Conservation (phyloP, 805 yeast species). For the Myxozyma lipomycoides region DNA sequence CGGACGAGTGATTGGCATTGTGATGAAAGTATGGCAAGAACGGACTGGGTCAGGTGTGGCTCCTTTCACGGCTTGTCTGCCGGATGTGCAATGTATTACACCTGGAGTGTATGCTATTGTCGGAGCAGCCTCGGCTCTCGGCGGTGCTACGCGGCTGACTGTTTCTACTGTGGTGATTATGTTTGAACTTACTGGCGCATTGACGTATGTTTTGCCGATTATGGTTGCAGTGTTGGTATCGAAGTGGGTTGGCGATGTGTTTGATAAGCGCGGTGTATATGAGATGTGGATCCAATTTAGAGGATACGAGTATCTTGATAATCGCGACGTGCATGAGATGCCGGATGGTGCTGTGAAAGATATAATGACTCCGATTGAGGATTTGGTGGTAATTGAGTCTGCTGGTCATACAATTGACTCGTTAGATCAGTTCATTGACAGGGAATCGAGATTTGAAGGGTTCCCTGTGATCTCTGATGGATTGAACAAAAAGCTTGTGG, state of each 20-base stretch:
- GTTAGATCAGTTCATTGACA: conserved; percentile 33
- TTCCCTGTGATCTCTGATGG: conserved; percentile 45
- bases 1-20: conserved; percentile 80
- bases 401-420: conserved; percentile 35
- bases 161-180: conserved; percentile 75
- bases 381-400: conserved; percentile 36
- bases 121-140: conserved; percentile 78
- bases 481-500: conserved; percentile 39
- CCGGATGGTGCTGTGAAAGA: conserved; percentile 40
- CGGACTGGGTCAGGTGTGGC: conserved; percentile 36
- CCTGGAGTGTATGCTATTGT: conserved; percentile 87
- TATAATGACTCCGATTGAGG: conserved; percentile 38
- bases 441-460: conserved; percentile 36
- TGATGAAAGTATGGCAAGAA: conserved; percentile 52
- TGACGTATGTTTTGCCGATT: conserved; percentile 76
- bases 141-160: conserved; percentile 77
- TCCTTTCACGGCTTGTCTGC: conserved; percentile 41
- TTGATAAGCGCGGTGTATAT: conserved; percentile 56
- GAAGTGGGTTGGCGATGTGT: conserved; percentile 64
- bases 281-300: conserved; percentile 50
- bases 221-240: conserved; percentile 79
- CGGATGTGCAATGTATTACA: conserved; percentile 56
- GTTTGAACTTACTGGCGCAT: conserved; percentile 82
- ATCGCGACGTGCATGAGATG: conserved; percentile 42
- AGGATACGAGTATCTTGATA: conserved; percentile 44